Percentiles rank a stretch among this genome's conserved stretches.
Conservation (phyloP, 208 protist genomes). For the Acanthamoeba sp. region DNA sequence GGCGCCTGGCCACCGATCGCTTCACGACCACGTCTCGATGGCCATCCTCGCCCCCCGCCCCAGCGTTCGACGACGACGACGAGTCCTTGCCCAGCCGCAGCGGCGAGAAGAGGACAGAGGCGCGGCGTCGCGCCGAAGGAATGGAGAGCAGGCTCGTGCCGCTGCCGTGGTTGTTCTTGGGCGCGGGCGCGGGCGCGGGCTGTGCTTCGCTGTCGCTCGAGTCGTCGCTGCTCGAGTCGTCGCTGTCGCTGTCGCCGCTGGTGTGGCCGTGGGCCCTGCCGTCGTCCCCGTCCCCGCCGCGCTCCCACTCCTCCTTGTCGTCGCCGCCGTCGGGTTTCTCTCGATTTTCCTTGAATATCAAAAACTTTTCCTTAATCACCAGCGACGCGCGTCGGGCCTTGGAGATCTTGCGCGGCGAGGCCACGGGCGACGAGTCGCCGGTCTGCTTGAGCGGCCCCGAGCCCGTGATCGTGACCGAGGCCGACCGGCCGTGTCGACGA, state of each 20-base stretch:
- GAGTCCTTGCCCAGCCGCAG: slow-evolving; percentile 16
- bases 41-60: background rate
- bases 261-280: background rate
- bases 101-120: slow-evolving; percentile 1
- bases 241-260: slow-evolving; percentile 22
- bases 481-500: slow-evolving; percentile 33
- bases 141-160: background rate
- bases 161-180: background rate
- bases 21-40: background rate
- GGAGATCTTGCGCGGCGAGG: slow-evolving; percentile 40
- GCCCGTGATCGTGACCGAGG: slow-evolving; percentile 26
- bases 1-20: background rate
- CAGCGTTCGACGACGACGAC: background rate
- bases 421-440: background rate
- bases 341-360: background rate
- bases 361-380: slow-evolving; percentile 44
- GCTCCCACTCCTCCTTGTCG: slow-evolving; percentile 58
- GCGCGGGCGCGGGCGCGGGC: background rate
- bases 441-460: background rate
- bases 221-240: background rate
- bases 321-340: background rate
- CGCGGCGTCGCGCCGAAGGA: background rate
- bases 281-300: background rate
- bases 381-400: slow-evolving; percentile 38
- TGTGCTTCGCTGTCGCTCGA: background rate